Percentiles rank a stretch among this genome's conserved stretches.
Conservation (phyloP, 768 basidiomycete species). For the Podaxis sp. region DNA sequence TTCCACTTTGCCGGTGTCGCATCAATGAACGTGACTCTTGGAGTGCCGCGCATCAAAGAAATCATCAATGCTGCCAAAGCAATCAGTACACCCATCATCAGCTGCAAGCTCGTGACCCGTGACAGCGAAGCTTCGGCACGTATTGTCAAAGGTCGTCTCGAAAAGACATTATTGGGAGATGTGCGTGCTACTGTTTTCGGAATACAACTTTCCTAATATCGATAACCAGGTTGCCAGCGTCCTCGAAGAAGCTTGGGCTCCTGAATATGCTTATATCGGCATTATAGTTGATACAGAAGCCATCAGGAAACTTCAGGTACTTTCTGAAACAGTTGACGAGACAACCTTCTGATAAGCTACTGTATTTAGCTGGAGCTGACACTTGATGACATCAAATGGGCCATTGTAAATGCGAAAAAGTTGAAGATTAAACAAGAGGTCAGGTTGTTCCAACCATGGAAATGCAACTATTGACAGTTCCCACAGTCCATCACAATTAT, state of each 20-base stretch:
- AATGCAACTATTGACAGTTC: slow-evolving; percentile 12
- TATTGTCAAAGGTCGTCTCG: slow-evolving; percentile 94
- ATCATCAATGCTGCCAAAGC: slow-evolving; percentile 99
- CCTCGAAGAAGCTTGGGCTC: slow-evolving; percentile 95
- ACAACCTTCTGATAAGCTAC: background rate
- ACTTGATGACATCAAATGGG: slow-evolving; percentile 90
- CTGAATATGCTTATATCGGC: slow-evolving; percentile 89
- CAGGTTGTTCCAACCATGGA: slow-evolving; percentile 5
- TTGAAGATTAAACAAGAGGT: slow-evolving; percentile 92
- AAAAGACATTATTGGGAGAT: slow-evolving; percentile 93
- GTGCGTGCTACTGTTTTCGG: slow-evolving; percentile 42
- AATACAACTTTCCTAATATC: background rate
- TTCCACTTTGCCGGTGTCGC: slow-evolving; percentile 99
- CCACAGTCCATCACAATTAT: slow-evolving; percentile 73
- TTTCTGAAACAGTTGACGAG: slow-evolving; percentile 11
- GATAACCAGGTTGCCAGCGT: slow-evolving; percentile 76
- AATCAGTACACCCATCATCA: slow-evolving; percentile 98
- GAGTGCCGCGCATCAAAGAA: slow-evolving; percentile 99
- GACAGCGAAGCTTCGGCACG: slow-evolving; percentile 93
- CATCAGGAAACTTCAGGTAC: slow-evolving; percentile 84
- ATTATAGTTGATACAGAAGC: slow-evolving; percentile 89
- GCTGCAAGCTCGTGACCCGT: slow-evolving; percentile 85
- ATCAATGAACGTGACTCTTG: slow-evolving; percentile 99
- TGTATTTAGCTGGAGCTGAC: slow-evolving; percentile 79
- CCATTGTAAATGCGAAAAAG: slow-evolving; percentile 82